Evolutionary conservation across 2,329 filamentous ascomycete genomes (phyloP).

Genomic region (Scleromitrula shiraiana): DNA sequence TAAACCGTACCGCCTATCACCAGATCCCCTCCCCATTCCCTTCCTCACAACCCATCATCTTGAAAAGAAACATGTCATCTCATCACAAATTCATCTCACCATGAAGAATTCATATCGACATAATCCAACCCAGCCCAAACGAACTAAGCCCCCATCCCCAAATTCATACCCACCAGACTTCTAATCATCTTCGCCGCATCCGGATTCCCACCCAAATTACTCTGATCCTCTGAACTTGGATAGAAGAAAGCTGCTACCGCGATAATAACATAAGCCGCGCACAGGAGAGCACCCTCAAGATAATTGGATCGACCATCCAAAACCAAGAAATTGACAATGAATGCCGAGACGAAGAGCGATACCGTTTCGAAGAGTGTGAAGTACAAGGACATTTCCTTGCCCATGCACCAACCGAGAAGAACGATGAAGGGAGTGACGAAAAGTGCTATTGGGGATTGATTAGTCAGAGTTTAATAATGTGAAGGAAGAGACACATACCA

Average conservation of each 20-base stretch:
- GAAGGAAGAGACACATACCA: conserved; percentile 27
- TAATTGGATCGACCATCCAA: conserved; percentile 82
- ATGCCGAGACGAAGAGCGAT: conserved; percentile 72
- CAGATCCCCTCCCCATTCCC: neutral
- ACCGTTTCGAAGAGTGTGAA: conserved; percentile 88
- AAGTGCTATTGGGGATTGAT: conserved; percentile 35
- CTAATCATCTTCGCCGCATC: conserved; percentile 21
- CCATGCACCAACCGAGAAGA: conserved; percentile 62
- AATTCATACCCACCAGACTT: neutral
- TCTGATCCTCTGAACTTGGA: conserved; percentile 43
- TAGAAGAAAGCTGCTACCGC: conserved; percentile 60
- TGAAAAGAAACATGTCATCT: no score
- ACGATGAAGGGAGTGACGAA: conserved; percentile 65
- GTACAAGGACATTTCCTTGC: conserved; percentile 67
- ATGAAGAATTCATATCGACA: neutral
- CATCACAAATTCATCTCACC: conserved; percentile 1
- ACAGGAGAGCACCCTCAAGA: conserved; percentile 66
- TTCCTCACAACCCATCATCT: neutral
- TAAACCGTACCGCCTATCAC: no score
- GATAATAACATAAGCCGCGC: conserved; percentile 61
- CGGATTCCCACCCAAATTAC: conserved; percentile 29
- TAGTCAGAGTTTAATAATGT: neutral
- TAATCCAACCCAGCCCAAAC: neutral
- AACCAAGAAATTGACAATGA: conserved; percentile 84
- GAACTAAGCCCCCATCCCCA: no score